Evolutionary conservation across 306 rosid species (phyloP).

Genomic region (Rubus parviflorus): DNA sequence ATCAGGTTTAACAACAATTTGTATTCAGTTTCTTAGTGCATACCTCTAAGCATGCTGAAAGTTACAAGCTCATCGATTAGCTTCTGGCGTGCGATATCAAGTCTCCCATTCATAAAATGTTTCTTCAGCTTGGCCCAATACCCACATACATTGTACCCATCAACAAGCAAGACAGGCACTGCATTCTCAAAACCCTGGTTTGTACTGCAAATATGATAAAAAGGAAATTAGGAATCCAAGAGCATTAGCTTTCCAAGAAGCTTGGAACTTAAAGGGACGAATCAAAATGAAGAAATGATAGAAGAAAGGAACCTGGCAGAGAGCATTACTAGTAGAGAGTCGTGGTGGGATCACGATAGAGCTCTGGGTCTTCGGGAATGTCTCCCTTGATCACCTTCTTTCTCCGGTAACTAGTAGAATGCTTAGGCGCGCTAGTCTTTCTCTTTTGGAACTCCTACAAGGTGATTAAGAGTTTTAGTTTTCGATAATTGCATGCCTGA

Average conservation of each 20-base stretch:
- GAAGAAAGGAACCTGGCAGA: constrained; percentile 26
- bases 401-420: constrained; percentile 83
- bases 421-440: constrained; percentile 57
- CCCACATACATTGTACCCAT: constrained; percentile 95
- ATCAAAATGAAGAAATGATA: not conserved
- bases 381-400: constrained; percentile 74
- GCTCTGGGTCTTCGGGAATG: constrained; percentile 41
- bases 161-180: constrained; percentile 83
- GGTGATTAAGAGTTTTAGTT: not conserved
- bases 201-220: constrained; percentile 45
- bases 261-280: not conserved
- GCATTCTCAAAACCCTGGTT: constrained; percentile 68
- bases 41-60: constrained; percentile 82
- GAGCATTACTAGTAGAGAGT: constrained; percentile 71
- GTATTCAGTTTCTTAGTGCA: not conserved
- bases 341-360: constrained; percentile 70
- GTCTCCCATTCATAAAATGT: constrained; percentile 69
- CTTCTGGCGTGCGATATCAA: constrained; percentile 80
- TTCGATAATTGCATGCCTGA: no score
- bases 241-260: constrained; percentile 10
- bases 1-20: not conserved
- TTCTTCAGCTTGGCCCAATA: constrained; percentile 91
- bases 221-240: constrained; percentile 18
- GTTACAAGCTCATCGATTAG: constrained; percentile 75
- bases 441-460: constrained; percentile 69